Percentiles rank a stretch among this genome's conserved stretches.
These are phyloP conservation scores for Chlorella vulgaris DNA, from an alignment of 139 green algal genomes.

Conservation along the genomic window DNA sequence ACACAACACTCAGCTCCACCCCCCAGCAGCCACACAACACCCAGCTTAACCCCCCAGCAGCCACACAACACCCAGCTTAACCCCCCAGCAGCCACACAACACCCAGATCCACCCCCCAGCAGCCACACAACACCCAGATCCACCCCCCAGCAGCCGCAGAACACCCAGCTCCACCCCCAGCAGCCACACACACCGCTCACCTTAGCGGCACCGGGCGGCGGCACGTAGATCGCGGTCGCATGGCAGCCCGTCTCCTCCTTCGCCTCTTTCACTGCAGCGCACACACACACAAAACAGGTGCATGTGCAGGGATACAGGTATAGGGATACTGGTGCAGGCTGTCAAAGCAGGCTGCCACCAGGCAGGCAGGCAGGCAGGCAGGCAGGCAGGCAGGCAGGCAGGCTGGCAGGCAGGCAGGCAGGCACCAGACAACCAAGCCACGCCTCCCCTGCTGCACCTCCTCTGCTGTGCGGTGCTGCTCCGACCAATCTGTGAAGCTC, in stretches of 20 bases:
- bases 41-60: no score
- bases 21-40: no score
- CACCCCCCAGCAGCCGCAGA: not conserved
- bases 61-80: no score
- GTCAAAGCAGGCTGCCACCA: not conserved
- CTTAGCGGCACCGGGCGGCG: slow-evolving; percentile 91
- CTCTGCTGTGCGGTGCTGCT: no score
- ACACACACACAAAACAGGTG: not conserved
- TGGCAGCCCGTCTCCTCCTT: slow-evolving; percentile 79
- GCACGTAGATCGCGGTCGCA: slow-evolving; percentile 96
- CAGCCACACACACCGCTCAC: not conserved
- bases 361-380: not conserved
- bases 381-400: not conserved
- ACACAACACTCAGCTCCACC: no score
- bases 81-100: no score
- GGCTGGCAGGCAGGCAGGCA: not conserved
- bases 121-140: not conserved
- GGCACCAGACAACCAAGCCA: not conserved
- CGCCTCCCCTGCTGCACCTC: no score
- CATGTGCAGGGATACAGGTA: not conserved
- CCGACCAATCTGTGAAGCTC: no score
- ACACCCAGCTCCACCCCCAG: not conserved
- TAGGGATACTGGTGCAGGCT: not conserved
- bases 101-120: no score
- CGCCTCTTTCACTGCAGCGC: slow-evolving; percentile 79